phyloP scores from a whole-genome alignment of 495 filamentous ascomycete species.

The Aspergillus ellipticus region DNA sequence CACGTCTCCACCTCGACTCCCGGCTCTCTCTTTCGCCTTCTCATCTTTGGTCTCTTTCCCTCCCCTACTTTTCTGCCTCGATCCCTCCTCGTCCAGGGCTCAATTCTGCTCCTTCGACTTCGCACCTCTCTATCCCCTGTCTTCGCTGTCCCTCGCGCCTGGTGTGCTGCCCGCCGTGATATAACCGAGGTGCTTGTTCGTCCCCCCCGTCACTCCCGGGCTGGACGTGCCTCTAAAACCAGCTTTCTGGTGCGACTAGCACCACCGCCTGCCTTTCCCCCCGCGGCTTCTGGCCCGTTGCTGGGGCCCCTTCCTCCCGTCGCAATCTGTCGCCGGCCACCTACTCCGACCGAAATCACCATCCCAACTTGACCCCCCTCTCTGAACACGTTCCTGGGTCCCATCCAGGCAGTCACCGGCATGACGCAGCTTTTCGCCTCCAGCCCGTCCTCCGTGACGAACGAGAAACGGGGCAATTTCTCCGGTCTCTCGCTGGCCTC shows the following conservation, averaged over 20 bases:
- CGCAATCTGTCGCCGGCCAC: neutral
- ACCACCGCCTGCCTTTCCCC: constrained; percentile 15
- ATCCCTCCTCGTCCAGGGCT: neutral
- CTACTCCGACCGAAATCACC: neutral
- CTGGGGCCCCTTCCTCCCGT: constrained; percentile 3
- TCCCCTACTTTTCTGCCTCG: neutral
- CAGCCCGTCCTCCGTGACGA: constrained; percentile 37
- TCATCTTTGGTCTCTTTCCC: constrained; percentile 11
- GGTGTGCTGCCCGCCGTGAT: neutral
- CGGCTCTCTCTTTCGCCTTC: constrained; percentile 6
- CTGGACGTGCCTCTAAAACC: constrained; percentile 21
- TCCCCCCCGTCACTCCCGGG: constrained; percentile 22
- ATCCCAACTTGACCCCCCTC: neutral
- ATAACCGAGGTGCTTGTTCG: constrained; percentile 6
- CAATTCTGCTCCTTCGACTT: constrained; percentile 5
- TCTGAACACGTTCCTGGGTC: neutral
- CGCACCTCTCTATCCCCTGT: constrained; percentile 11
- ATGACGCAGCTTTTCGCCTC: constrained; percentile 50
- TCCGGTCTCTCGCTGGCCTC: constrained; percentile 41
- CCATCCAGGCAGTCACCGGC: constrained; percentile 9
- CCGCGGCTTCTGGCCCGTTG: constrained; percentile 16
- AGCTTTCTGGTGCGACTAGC: constrained; percentile 8
- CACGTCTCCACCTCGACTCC: constrained; percentile 12
- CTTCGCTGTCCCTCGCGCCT: constrained; percentile 1
- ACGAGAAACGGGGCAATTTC: constrained; percentile 47